Conservation (phyloP, 2,329 filamentous ascomycete genomes). For the Sphaceloma murrayae region DNA sequence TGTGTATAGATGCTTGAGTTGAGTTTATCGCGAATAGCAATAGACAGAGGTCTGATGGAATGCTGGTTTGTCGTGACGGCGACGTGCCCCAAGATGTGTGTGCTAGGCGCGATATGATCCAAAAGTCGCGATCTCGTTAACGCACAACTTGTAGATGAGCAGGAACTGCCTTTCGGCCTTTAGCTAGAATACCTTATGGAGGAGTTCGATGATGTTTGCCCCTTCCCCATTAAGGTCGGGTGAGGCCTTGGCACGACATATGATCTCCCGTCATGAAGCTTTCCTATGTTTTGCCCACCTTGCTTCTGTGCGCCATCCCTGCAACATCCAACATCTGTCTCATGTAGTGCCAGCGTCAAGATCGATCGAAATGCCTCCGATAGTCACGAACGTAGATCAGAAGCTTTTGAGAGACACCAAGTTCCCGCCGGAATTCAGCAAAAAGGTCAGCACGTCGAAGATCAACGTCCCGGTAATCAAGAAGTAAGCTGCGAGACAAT, state of each 20-base stretch:
- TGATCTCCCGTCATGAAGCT: neutral
- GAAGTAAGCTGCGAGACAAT: conserved; percentile 65
- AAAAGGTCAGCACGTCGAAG: conserved; percentile 95
- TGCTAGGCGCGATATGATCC: no score
- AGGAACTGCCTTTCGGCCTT: no score
- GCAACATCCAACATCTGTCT: neutral
- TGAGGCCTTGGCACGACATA: conserved; percentile 1
- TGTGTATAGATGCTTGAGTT: no score
- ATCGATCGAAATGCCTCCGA: conserved; percentile 19
- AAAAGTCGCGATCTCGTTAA: no score
- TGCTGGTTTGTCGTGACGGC: no score
- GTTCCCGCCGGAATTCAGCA: conserved; percentile 84
- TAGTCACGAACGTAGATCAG: conserved; percentile 67
- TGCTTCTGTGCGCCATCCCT: no score
- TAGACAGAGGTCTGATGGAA: no score
- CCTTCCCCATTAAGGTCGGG: neutral
- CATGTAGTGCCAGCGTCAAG: neutral
- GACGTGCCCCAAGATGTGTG: no score
- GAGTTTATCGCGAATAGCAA: no score
- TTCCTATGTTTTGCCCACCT: no score
- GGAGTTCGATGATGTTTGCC: neutral
- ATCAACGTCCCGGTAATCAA: conserved; percentile 98
- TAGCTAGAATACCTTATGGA: neutral
- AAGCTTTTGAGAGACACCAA: conserved; percentile 87
- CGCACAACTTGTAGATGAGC: no score